phyloP scores from a whole-genome alignment of 2,329 filamentous ascomycete genomes.

The Zopfia rhizophila region DNA sequence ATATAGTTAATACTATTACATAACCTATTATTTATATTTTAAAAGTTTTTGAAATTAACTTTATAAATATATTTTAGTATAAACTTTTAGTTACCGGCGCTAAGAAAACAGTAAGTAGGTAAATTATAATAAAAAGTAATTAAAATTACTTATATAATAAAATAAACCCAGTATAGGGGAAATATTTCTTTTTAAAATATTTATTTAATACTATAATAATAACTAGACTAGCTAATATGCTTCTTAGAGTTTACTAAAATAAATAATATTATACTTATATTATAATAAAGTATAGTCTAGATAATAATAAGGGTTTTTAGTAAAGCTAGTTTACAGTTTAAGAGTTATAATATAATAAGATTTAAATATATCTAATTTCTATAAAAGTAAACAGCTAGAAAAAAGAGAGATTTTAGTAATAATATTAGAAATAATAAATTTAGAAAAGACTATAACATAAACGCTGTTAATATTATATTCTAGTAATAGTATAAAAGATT shows the following conservation, averaged over 20 bases:
- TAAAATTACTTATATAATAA: constrained; percentile 22
- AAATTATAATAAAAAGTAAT: constrained; percentile 9
- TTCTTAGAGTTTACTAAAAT: constrained; percentile 12
- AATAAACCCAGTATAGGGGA: constrained; percentile 21
- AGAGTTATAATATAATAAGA: constrained; percentile 6
- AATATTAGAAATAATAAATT: constrained; percentile 4
- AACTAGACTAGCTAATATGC: constrained; percentile 25
- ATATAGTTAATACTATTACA: constrained; percentile 8
- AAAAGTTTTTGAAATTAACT: constrained; percentile 23
- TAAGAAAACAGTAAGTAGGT: constrained; percentile 21
- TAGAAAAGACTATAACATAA: constrained; percentile 5
- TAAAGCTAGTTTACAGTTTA: constrained; percentile 6
- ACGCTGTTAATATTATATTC: constrained; percentile 20
- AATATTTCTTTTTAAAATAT: constrained; percentile 26
- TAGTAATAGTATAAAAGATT: too few species aligned
- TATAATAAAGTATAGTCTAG: constrained; percentile 14
- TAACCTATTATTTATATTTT: constrained; percentile 18
- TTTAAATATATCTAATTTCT: constrained; percentile 5
- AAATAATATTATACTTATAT: constrained; percentile 23
- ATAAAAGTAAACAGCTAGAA: background rate
- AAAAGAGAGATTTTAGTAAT: constrained; percentile 7
- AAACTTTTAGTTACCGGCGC: constrained; percentile 24
- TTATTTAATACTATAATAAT: constrained; percentile 25
- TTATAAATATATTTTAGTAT: constrained; percentile 26
- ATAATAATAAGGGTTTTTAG: constrained; percentile 3